Conservation (phyloP, 2,329 filamentous ascomycete genomes). For the Xylaria sp. region DNA sequence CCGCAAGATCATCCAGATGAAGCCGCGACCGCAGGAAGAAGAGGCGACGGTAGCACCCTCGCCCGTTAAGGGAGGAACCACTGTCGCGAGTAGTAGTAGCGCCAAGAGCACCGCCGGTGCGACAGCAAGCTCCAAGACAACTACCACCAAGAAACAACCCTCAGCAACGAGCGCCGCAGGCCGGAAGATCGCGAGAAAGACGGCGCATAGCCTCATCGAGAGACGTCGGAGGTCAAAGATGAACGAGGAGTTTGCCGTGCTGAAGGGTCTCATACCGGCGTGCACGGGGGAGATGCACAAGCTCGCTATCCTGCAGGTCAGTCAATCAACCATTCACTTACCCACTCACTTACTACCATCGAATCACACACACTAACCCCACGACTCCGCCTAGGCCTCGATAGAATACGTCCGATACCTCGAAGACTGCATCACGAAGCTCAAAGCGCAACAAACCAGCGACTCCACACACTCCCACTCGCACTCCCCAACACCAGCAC, state of each 20-base stretch:
- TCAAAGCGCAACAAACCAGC: slow-evolving; percentile 70
- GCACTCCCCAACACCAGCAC: slow-evolving; percentile 36
- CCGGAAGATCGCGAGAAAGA: slow-evolving; percentile 95
- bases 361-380: not conserved
- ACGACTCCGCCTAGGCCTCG: slow-evolving; percentile 70
- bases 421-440: slow-evolving; percentile 83
- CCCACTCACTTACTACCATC: not conserved
- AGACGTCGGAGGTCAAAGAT: slow-evolving; percentile 91
- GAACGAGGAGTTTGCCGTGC: slow-evolving; percentile 95
- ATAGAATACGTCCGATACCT: slow-evolving; percentile 97
- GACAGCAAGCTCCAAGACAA: slow-evolving; percentile 30
- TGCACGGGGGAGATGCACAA: slow-evolving; percentile 99
- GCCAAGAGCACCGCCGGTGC: slow-evolving; percentile 29
- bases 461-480: not conserved
- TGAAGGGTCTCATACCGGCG: slow-evolving; percentile 96
- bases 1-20: slow-evolving; percentile 99
- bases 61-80: slow-evolving; percentile 27
- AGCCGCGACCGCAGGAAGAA: slow-evolving; percentile 66
- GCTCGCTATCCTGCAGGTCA: slow-evolving; percentile 89
- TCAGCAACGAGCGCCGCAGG: slow-evolving; percentile 83
- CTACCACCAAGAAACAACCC: slow-evolving; percentile 73
- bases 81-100: not conserved
- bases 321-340: not conserved
- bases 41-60: slow-evolving; percentile 42
- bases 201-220: slow-evolving; percentile 95